Percentiles rank a stretch among this genome's conserved stretches.
phyloP scores from a whole-genome alignment of 1,139 yeast genomes.

The Lodderomyces theae region DNA sequence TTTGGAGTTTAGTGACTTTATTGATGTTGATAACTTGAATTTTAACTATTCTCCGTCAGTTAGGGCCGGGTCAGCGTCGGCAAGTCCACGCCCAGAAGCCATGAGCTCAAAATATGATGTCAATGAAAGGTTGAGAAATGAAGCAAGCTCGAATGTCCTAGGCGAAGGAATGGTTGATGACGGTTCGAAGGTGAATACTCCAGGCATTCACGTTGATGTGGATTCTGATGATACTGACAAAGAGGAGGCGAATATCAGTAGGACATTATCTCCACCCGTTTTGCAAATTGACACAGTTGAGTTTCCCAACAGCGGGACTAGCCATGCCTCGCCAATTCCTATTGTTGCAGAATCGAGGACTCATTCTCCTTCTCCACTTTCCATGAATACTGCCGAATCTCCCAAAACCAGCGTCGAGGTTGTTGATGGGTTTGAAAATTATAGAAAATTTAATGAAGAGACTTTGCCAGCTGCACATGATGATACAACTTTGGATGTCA shows the following conservation, averaged over 20 bases:
- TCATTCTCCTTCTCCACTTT: conserved; percentile 15
- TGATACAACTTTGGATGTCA: not conserved
- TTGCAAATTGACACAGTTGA: conserved; percentile 1
- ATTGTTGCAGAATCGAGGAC: conserved; percentile 14
- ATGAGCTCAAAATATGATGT: not conserved
- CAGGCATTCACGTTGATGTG: conserved; percentile 4
- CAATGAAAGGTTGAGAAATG: not conserved
- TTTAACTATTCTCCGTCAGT: conserved; percentile 23
- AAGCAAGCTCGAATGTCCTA: not conserved
- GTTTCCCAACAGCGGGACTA: conserved; percentile 2
- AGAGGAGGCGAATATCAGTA: not conserved
- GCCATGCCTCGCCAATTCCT: conserved; percentile 13
- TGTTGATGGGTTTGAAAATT: conserved; percentile 7
- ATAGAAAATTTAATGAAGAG: not conserved
- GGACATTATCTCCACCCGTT: not conserved
- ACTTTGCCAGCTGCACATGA: not conserved
- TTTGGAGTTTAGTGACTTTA: conserved; percentile 63
- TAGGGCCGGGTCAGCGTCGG: not conserved
- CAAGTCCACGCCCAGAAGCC: conserved; percentile 2
- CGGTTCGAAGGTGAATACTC: not conserved
- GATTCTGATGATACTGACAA: not conserved
- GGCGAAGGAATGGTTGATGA: too few relatives aligned
- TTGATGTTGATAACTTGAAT: conserved; percentile 53
- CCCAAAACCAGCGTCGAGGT: conserved; percentile 16
- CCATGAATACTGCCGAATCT: conserved; percentile 10